Conservation (phyloP, 1,139 yeast genomes). For the Yamadazyma aaseri region DNA sequence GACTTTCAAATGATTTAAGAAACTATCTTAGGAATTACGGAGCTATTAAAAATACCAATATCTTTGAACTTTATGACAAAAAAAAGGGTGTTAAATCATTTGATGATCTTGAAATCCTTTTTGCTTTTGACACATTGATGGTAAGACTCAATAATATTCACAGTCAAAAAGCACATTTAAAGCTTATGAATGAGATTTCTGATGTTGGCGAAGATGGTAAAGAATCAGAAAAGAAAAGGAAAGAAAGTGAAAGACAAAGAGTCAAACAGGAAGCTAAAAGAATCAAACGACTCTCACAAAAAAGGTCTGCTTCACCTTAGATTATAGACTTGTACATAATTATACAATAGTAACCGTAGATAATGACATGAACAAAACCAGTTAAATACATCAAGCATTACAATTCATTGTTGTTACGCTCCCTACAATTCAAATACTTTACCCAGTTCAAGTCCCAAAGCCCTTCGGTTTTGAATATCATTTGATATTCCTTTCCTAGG, state of each 20-base stretch:
- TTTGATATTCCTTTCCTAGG: no score
- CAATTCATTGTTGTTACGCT: no score
- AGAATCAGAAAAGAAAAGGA: slow-evolving; percentile 20
- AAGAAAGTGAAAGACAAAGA: slow-evolving; percentile 22
- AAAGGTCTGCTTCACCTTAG: slow-evolving; percentile 5
- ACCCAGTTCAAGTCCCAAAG: no score
- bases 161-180: slow-evolving; percentile 17
- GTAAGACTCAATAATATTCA: slow-evolving; percentile 23
- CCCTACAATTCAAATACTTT: no score
- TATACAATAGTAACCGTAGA: no score
- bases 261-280: slow-evolving; percentile 40
- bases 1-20: slow-evolving; percentile 23
- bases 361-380: no score
- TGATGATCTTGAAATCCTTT: slow-evolving; percentile 36
- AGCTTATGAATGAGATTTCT: slow-evolving; percentile 16
- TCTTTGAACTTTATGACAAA: slow-evolving; percentile 21
- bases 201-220: slow-evolving; percentile 19
- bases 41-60: slow-evolving; percentile 20
- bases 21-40: slow-evolving; percentile 25
- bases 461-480: no score
- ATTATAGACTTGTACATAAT: no score
- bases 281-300: slow-evolving; percentile 25
- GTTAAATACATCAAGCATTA: no score
- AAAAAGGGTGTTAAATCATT: slow-evolving; percentile 16
- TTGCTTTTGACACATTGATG: slow-evolving; percentile 44